phyloP scores from a whole-genome alignment of 805 yeast genomes.

The Metschnikowia anglica region DNA sequence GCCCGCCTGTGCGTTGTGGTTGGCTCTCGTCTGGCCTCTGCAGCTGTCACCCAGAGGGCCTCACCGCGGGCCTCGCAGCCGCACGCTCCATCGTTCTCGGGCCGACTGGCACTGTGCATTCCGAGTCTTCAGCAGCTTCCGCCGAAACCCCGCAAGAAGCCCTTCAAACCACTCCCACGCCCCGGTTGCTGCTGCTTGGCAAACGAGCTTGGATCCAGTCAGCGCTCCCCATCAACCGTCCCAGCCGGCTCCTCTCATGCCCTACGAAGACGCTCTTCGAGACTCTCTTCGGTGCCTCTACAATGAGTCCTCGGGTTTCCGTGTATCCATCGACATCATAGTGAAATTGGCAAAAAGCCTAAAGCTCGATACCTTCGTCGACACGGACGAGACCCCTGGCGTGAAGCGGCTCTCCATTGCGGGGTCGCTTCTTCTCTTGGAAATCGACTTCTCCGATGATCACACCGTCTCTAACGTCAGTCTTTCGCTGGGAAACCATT shows the following conservation, averaged over 20 bases:
- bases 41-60: too few relatives aligned
- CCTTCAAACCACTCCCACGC: too few relatives aligned
- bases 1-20: too few relatives aligned
- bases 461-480: constrained; percentile 28
- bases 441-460: constrained; percentile 36
- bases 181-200: too few relatives aligned
- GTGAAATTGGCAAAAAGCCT: constrained; percentile 42
- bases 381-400: constrained; percentile 24
- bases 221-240: not conserved
- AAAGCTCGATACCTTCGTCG: constrained; percentile 43
- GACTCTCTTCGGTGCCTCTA: constrained; percentile 26
- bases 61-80: too few relatives aligned
- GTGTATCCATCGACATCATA: constrained; percentile 36
- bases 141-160: too few relatives aligned
- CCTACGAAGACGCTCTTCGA: constrained; percentile 13
- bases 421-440: constrained; percentile 40
- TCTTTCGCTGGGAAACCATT: constrained; percentile 37
- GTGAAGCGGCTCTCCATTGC: constrained; percentile 38
- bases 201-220: too few relatives aligned
- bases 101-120: too few relatives aligned
- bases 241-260: constrained; percentile 1
- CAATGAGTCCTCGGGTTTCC: constrained; percentile 32
- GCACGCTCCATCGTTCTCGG: too few relatives aligned
- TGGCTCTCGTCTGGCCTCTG: too few relatives aligned
- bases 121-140: too few relatives aligned